Evolutionary conservation across 1,139 yeast species (phyloP).

Genomic region (Saccharomyces pastorianus): DNA sequence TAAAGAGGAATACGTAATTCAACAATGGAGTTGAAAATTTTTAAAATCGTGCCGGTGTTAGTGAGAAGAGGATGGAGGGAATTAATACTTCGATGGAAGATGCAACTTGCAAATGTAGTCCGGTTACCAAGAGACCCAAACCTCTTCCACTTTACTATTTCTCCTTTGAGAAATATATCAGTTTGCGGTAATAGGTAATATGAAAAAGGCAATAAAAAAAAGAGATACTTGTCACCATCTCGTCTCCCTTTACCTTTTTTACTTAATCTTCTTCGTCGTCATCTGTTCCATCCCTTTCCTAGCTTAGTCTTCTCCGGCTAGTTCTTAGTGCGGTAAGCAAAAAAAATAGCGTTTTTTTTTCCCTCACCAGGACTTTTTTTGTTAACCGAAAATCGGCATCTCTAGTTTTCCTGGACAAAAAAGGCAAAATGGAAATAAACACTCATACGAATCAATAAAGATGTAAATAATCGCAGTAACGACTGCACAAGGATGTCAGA

Average conservation of each 20-base stretch:
- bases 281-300: background rate
- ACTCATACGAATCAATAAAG: background rate
- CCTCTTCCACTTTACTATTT: background rate
- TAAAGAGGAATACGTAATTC: background rate
- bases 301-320: background rate
- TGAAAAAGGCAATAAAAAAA: background rate
- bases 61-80: background rate
- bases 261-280: background rate
- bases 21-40: background rate
- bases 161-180: background rate
- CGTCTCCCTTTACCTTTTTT: background rate
- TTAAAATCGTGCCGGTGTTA: background rate
- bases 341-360: background rate
- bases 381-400: background rate
- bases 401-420: background rate
- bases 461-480: background rate
- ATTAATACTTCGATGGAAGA: background rate
- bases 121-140: background rate
- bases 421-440: background rate
- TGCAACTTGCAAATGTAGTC: background rate
- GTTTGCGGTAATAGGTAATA: background rate
- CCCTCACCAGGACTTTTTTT: background rate
- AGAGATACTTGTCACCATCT: background rate
- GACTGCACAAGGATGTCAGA: background rate
- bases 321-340: background rate